Evolutionary conservation across 2,329 filamentous ascomycete species (phyloP), one percentile per base, ranked within the genome.

Genomic region (Neurospora crassa): DNA sequence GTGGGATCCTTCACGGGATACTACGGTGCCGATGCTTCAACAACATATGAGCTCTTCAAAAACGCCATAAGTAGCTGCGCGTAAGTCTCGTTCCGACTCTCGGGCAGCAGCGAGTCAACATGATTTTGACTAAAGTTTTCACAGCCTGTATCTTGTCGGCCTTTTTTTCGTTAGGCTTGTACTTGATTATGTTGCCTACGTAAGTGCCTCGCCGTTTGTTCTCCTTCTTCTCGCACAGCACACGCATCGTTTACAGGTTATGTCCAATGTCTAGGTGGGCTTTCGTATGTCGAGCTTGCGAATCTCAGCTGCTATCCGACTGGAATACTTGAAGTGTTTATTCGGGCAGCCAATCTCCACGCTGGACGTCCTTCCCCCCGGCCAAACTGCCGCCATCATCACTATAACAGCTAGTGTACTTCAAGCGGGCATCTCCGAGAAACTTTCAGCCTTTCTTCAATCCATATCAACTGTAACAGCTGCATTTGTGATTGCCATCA

Each of bases 111-210:
- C 75, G 72, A 42, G 74, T 85, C 11, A 80, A 84, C 69, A 20
- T 53, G n/a, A 43, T 45, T 5, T 53, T 69, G 5, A 71, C 68
- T 68, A 42, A 69, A 47, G 2, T 24, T 1, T 40, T 78, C 75
- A 18, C 79, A 87, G 74, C 76, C 83, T 93, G 0, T 92, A 90
- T 77, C 88, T 93, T 74, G 84, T 93, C 70, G 88, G 89, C 70
- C 82, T 94, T 2, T 94, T 93, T 77, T 79, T 92, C 47, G 90
- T 82, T 14, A 88, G 90, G 63, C 88, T 91, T 72, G 77, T 82
- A 37, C 80, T 92, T 16, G 87, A 86, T 71, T 93, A 92, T 45
- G 67, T 78, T 8, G 75, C 78, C 11, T 79, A 78, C 74, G 78
- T 79, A 69, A 72, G 73, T 74, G 10, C 70, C 72, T 59, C 70